These are phyloP conservation scores for Aspergillus bridgeri DNA, from an alignment of 495 filamentous ascomycete species.

Conservation along the genomic window DNA sequence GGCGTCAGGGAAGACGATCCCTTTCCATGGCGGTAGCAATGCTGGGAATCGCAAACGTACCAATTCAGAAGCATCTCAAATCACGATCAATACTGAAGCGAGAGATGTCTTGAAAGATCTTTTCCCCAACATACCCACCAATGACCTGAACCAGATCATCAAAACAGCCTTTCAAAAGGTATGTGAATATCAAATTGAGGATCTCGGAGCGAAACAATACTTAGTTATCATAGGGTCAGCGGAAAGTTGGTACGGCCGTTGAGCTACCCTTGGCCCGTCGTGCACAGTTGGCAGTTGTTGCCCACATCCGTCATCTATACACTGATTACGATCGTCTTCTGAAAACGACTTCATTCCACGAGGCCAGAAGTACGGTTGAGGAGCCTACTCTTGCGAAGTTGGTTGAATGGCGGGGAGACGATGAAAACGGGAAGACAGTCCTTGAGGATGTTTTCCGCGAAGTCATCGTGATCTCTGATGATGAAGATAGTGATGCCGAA, in stretches of 20 bases:
- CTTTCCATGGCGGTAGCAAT: conserved; percentile 25
- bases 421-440: conserved; percentile 69
- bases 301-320: conserved; percentile 81
- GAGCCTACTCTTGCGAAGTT: conserved; percentile 66
- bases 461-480: conserved; percentile 77
- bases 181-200: conserved; percentile 19
- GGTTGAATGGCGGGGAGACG: conserved; percentile 84
- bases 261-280: conserved; percentile 67
- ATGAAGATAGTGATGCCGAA: conserved; percentile 63
- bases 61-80: conserved; percentile 46
- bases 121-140: conserved; percentile 80
- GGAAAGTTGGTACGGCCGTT: conserved; percentile 65
- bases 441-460: conserved; percentile 79
- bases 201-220: conserved; percentile 7
- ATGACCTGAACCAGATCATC: conserved; percentile 73
- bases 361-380: conserved; percentile 69
- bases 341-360: conserved; percentile 57
- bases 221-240: conserved; percentile 39
- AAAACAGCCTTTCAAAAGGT: conserved; percentile 83
- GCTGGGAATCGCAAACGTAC: conserved; percentile 11
- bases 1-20: conserved; percentile 40
- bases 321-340: conserved; percentile 83
- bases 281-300: conserved; percentile 77
- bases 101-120: conserved; percentile 72
- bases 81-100: conserved; percentile 68